phyloP scores from a whole-genome alignment of 2,329 filamentous ascomycete genomes.

The Fusarium subglutinans region DNA sequence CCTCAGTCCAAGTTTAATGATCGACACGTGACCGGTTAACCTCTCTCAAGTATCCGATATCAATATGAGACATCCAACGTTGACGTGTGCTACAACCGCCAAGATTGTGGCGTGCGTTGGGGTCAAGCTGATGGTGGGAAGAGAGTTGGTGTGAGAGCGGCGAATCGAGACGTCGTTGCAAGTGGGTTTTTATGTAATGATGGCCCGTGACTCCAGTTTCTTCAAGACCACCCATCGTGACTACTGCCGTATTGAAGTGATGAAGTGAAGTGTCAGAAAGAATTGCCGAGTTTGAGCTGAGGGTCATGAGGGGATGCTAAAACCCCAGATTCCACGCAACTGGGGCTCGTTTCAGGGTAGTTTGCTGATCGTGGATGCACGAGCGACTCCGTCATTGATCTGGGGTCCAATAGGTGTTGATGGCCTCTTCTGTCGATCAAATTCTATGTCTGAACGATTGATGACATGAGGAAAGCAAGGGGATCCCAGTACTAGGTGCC shows the following conservation, averaged over 20 bases:
- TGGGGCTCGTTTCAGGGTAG: constrained; percentile 14
- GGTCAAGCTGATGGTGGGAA: background rate
- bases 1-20: background rate
- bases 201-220: background rate
- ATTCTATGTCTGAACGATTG: background rate
- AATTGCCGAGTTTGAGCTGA: background rate
- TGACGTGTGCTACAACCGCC: constrained; percentile 7
- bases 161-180: background rate
- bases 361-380: constrained; percentile 6
- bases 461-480: background rate
- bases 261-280: background rate
- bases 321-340: constrained; percentile 19
- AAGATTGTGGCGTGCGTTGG: constrained; percentile 16
- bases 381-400: constrained; percentile 12
- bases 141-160: constrained; percentile 18
- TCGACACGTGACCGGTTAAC: constrained; percentile 25
- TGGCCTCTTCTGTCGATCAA: background rate
- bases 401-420: background rate
- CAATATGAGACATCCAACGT: background rate
- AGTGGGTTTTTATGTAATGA: background rate
- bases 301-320: background rate
- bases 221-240: background rate
- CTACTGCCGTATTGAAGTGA: background rate
- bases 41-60: background rate
- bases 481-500: background rate